Evolutionary conservation across 2,329 filamentous ascomycete genomes (phyloP).

Genomic region (Hypoxylon sp.): DNA sequence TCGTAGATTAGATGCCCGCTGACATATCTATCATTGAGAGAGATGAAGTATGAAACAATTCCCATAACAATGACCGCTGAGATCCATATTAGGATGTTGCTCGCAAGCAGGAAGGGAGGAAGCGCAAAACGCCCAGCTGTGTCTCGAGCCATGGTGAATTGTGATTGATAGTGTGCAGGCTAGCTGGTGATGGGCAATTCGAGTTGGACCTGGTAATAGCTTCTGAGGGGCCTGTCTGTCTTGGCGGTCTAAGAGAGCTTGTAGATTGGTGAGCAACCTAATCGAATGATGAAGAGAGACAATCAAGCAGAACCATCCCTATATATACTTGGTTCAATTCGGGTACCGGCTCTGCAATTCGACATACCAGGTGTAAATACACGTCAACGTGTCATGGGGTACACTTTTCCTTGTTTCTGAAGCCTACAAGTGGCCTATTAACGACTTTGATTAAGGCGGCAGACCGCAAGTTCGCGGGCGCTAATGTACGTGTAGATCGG

Average conservation of each 20-base stretch:
- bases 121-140: slow-evolving; percentile 40
- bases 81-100: slow-evolving; percentile 53
- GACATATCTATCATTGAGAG: slow-evolving; percentile 36
- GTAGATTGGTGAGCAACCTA: slow-evolving; percentile 10
- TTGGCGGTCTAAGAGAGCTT: slow-evolving; percentile 3
- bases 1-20: slow-evolving; percentile 52
- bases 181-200: not conserved
- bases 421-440: slow-evolving; percentile 19
- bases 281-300: slow-evolving; percentile 5
- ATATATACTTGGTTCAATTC: slow-evolving; percentile 26
- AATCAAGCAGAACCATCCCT: not conserved
- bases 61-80: slow-evolving; percentile 56
- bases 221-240: not conserved
- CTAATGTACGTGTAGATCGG: slow-evolving; percentile 40
- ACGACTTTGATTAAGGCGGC: slow-evolving; percentile 14
- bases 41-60: slow-evolving; percentile 53
- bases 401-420: slow-evolving; percentile 37
- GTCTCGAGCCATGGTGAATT: slow-evolving; percentile 37
- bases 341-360: slow-evolving; percentile 23
- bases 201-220: not conserved
- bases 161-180: not conserved
- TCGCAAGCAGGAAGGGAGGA: slow-evolving; percentile 50
- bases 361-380: slow-evolving; percentile 27
- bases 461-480: slow-evolving; percentile 42
- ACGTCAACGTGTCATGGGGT: slow-evolving; percentile 40